Evolutionary conservation across 1,284 basidiomycete species (phyloP).

Genomic region (Pisolithus thermaeus): DNA sequence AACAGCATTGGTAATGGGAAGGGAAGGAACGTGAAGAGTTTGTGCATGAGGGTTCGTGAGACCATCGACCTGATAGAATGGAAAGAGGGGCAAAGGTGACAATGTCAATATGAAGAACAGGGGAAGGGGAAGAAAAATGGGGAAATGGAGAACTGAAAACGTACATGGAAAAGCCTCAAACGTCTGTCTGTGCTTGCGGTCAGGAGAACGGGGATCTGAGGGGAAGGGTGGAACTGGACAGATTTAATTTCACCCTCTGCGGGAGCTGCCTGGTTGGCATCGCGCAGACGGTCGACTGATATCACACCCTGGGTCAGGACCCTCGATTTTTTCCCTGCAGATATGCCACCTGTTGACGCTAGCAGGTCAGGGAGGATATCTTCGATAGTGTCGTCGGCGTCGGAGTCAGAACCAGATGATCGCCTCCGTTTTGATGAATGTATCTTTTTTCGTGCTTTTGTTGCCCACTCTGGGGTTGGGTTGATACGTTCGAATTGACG

Average conservation of each 20-base stretch:
- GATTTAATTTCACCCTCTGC: conserved; percentile 66
- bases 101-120: conserved; percentile 2
- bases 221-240: conserved; percentile 77
- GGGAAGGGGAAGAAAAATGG: not conserved
- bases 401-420: conserved; percentile 22
- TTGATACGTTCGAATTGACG: conserved; percentile 88
- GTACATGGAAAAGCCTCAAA: conserved; percentile 84
- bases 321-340: conserved; percentile 37
- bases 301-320: conserved; percentile 61
- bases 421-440: conserved; percentile 29
- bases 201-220: conserved; percentile 79
- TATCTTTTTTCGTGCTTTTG: conserved; percentile 49
- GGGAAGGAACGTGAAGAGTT: conserved; percentile 85
- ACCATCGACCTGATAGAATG: conserved; percentile 73
- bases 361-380: conserved; percentile 51
- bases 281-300: conserved; percentile 79
- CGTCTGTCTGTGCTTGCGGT: conserved; percentile 85
- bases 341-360: conserved; percentile 54
- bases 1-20: conserved; percentile 71
- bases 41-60: conserved; percentile 89
- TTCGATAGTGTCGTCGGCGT: conserved; percentile 33
- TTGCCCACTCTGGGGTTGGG: conserved; percentile 87
- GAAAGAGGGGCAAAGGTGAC: conserved; percentile 1
- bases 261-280: conserved; percentile 80
- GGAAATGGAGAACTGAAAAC: conserved; percentile 19